Base-by-base conservation (phyloP, 2,329 filamentous ascomycete genomes). In the Colletotrichum incanum region DNA sequence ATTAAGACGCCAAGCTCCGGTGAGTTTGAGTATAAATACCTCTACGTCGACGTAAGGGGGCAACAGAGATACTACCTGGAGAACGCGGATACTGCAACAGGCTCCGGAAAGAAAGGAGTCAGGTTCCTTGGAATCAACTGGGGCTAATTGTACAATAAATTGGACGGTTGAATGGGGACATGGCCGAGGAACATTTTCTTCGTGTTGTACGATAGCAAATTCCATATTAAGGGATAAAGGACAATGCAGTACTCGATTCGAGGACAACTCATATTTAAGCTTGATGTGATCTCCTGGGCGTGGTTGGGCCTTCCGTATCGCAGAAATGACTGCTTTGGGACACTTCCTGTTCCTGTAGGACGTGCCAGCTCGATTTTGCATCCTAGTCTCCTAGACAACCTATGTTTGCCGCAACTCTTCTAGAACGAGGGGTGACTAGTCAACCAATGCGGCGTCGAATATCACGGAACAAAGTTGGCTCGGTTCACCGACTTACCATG, bases 31-130 rank as follows among this genome's bases (percentile, higher is more conserved):
- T 98, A 98, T 82, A 90, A 92, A 79, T 91, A 94, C 79, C 86
- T 98, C 52, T 93, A 91, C 64, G 80, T 98, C 58, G 95, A 98
- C 80, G 89, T 97, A 34, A 92, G 89, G 76, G 94, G 94, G 0
- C 88, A 92, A 61, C 85, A 87, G 66, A 85, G 91, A 71, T 87
- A 93, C 64, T 93, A 91, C 75, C 84, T 94, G 20, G 91, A 93
- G 79, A 90, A 91, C 66, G 85, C 87, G 45, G 88, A 90, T 47
- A 81, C 83, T 1, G 78, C 81, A 18, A 59, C 77, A n/a, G 76
- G 76, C 14, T 77, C 75, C 5, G 82, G 81, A 8, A 80, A 80
- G 69, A 86, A 86, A 71, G 84, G 83, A 66, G 82, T 87, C 50
- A 91, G 85, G 74, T 81, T 93, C 56, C 91, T 93, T 76, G 91